Evolutionary conservation across 495 filamentous ascomycete genomes (phyloP).

Genomic region (Chaetomium cochliodes): DNA sequence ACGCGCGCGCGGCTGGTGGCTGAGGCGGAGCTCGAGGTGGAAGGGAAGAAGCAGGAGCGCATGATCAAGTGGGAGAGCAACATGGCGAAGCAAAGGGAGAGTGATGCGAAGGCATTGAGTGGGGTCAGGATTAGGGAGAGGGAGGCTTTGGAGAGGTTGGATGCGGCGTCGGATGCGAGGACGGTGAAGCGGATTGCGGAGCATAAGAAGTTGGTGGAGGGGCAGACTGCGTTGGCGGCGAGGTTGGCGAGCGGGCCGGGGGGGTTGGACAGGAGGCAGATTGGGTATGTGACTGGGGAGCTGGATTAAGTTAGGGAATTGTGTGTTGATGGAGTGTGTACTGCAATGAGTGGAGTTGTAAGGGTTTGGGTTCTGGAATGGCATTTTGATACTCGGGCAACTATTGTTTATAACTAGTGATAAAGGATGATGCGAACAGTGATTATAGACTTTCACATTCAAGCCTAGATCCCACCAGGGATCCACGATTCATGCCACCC

Average conservation of each 20-base stretch:
- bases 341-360: no score
- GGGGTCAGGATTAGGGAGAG: slow-evolving; percentile 43
- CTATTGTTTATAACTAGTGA: no score
- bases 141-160: slow-evolving; percentile 43
- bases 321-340: neutral
- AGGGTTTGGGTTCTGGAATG: no score
- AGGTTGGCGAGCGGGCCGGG: slow-evolving; percentile 33
- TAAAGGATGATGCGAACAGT: no score
- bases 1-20: slow-evolving; percentile 40
- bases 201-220: slow-evolving; percentile 49
- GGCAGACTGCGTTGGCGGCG: slow-evolving; percentile 43
- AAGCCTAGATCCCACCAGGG: no score
- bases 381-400: no score
- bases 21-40: slow-evolving; percentile 42
- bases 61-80: slow-evolving; percentile 42
- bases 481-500: no score
- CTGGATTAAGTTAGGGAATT: slow-evolving; percentile 24
- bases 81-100: slow-evolving; percentile 37
- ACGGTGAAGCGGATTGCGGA: slow-evolving; percentile 39
- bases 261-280: slow-evolving; percentile 41
- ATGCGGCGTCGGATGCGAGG: slow-evolving; percentile 39
- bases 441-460: no score
- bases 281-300: slow-evolving; percentile 47
- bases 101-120: slow-evolving; percentile 42
- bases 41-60: slow-evolving; percentile 36